Evolutionary conservation across 129 eudicot genomes (phyloP), one percentile per base, ranked within the genome.

Genomic region (Helichrysum umbraculigerum): DNA sequence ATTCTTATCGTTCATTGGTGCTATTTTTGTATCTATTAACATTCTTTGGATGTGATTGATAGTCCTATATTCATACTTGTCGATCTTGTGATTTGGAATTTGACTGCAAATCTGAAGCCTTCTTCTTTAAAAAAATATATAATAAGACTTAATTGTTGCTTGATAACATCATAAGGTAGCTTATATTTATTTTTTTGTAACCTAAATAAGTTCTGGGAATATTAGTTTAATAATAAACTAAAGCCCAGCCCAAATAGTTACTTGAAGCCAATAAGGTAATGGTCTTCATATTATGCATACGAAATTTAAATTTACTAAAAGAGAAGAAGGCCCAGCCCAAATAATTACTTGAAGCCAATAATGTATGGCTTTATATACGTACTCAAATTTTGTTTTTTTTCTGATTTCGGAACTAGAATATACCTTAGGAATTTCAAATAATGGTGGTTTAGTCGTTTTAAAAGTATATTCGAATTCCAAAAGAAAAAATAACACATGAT

Each of bases 261-360:
- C n/a, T n/a, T n/a, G n/a, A n/a, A n/a, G n/a, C n/a, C n/a, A n/a
- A n/a, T n/a, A n/a, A n/a, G n/a, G n/a, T n/a, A n/a, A n/a, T n/a
- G n/a, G n/a, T n/a, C n/a, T n/a, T n/a, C n/a, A n/a, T n/a, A n/a
- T n/a, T n/a, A n/a, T n/a, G n/a, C n/a, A n/a, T n/a, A n/a, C n/a
- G n/a, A n/a, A n/a, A n/a, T n/a, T n/a, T n/a, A n/a, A n/a, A n/a
- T n/a, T n/a, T n/a, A n/a, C n/a, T n/a, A n/a, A n/a, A n/a, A n/a
- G n/a, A n/a, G n/a, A 66, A 35, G 33, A 34, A 76, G 15, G 73
- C 66, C 73, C 57, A 34, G 73, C 66, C 73, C 66, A 41, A 47
- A 21, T 47, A 7, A 33, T 1, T 3, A 33, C 25, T 21, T n/a
- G 66, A 64, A 66, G 29, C 70, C 78, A 29, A 37, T 37, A 41